Percentiles rank a stretch among this genome's conserved stretches.
phyloP scores from a whole-genome alignment of 2,329 filamentous ascomycete genomes.

The Trichoderma endophyticum region DNA sequence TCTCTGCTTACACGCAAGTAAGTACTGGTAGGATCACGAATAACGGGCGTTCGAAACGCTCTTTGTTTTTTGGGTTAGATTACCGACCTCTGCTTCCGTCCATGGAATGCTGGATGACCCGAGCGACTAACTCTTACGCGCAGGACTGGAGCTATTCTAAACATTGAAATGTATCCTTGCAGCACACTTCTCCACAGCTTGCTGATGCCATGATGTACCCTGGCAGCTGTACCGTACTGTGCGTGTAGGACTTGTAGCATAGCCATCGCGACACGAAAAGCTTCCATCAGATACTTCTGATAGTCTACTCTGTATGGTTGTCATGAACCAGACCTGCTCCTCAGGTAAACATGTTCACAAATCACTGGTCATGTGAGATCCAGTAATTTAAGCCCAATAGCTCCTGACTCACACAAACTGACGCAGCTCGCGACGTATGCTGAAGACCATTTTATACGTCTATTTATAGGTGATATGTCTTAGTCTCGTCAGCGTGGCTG shows the following conservation, averaged over 20 bases:
- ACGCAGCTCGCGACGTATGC: not conserved
- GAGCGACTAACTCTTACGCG: not conserved
- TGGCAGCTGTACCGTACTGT: not conserved
- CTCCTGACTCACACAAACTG: not conserved
- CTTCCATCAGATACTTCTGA: not conserved
- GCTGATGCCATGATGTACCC: not conserved
- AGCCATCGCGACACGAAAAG: not conserved
- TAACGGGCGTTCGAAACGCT: not conserved
- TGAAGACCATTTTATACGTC: not conserved
- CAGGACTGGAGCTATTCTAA: not conserved
- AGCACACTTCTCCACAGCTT: not conserved
- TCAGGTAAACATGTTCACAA: not conserved
- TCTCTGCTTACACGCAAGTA: not conserved
- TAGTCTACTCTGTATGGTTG: not conserved
- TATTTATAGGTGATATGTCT: conserved; percentile 10
- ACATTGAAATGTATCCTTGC: not conserved
- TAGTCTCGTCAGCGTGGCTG: conserved; percentile 6
- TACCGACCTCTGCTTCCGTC: not conserved
- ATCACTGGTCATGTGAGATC: not conserved
- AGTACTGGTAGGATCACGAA: not conserved
- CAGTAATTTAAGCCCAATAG: not conserved
- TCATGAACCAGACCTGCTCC: not conserved
- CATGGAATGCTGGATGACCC: not conserved
- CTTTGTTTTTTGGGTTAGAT: not conserved
- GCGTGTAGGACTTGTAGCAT: not conserved